Conservation (phyloP, 257 asterid genomes). For the Solanum etuberosum region DNA sequence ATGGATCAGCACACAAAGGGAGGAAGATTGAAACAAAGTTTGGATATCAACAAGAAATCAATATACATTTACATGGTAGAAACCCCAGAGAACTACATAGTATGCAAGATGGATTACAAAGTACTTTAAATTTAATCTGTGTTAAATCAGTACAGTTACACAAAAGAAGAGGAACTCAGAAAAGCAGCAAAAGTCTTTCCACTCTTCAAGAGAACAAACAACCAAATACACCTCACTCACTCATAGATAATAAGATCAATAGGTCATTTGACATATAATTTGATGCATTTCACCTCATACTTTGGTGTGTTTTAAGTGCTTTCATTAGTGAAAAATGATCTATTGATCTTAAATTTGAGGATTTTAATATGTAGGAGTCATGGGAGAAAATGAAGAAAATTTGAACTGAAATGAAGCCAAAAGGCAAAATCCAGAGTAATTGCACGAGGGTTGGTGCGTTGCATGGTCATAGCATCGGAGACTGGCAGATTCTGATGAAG, state of each 20-base stretch:
- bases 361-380: background rate
- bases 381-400: background rate
- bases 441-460: background rate
- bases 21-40: background rate
- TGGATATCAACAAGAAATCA: background rate
- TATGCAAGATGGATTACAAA: background rate
- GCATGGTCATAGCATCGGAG: background rate
- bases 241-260: background rate
- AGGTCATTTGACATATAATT: background rate
- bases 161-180: background rate
- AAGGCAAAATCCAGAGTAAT: background rate
- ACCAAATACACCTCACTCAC: background rate
- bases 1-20: background rate
- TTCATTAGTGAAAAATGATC: background rate
- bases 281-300: background rate
- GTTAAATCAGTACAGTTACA: background rate
- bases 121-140: background rate
- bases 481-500: background rate
- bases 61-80: background rate
- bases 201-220: background rate
- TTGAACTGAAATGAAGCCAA: background rate
- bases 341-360: background rate
- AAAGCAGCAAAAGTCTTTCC: background rate
- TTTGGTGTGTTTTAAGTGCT: background rate
- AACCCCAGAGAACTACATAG: background rate